A percentile compares a stretch with the other conserved stretches of the same genome.
These are phyloP conservation scores for Tinospora cordifolia DNA, from an alignment of 164 flowering plant species.

Conservation along the genomic window DNA sequence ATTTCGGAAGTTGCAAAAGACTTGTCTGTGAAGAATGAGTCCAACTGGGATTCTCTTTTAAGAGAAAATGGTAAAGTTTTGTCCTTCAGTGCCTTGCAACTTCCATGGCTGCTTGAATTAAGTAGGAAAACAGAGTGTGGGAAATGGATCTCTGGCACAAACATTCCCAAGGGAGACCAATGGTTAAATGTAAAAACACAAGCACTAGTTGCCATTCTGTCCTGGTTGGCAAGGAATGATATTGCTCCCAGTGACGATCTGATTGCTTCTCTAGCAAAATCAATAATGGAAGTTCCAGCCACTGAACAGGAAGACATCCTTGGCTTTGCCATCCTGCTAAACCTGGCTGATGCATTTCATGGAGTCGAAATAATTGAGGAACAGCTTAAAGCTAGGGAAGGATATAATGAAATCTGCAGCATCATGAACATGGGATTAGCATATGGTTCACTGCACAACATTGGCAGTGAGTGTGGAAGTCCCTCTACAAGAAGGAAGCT, in stretches of 20 bases:
- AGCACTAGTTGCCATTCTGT: conserved; percentile 50
- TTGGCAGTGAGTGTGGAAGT: conserved; percentile 44
- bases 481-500: conserved; percentile 67
- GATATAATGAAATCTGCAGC: conserved; percentile 59
- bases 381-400: conserved; percentile 52
- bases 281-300: conserved; percentile 63
- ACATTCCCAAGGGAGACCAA: conserved; percentile 26
- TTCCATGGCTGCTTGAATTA: conserved; percentile 86
- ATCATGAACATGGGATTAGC: conserved; percentile 83
- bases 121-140: conserved; percentile 35
- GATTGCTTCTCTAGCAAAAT: conserved; percentile 67
- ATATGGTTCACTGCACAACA: conserved; percentile 69
- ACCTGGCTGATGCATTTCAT: conserved; percentile 79
- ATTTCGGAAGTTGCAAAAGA: conserved; percentile 48
- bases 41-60: conserved; percentile 45
- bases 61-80: conserved; percentile 58
- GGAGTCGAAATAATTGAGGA: conserved; percentile 86
- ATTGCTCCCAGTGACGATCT: conserved; percentile 73
- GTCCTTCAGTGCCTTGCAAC: conserved; percentile 63
- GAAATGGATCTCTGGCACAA: conserved; percentile 24
- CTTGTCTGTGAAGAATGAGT: conserved; percentile 35
- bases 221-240: conserved; percentile 83
- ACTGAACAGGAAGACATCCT: conserved; percentile 59
- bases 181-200: conserved; percentile 38
- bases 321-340: conserved; percentile 71